These are phyloP conservation scores for Pulveroboletus sp. DNA, from an alignment of 768 basidiomycete genomes.

Conservation along the genomic window DNA sequence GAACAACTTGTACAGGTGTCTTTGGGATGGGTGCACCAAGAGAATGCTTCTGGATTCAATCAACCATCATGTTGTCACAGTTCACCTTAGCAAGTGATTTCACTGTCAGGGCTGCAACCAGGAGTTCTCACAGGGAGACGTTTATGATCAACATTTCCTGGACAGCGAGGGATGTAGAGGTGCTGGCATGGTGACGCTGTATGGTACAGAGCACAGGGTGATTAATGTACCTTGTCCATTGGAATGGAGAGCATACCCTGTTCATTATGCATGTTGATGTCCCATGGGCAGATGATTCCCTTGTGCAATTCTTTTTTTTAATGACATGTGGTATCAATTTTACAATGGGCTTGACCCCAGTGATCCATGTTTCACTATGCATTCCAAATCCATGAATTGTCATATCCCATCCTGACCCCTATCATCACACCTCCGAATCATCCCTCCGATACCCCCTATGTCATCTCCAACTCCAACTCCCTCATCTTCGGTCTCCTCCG, in stretches of 20 bases:
- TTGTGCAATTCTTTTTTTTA: too few species aligned
- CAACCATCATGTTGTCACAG: constrained; percentile 1
- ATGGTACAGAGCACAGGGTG: background rate
- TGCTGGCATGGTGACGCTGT: background rate
- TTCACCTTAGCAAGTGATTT: constrained; percentile 1
- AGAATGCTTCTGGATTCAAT: background rate
- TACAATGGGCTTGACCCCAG: too few species aligned
- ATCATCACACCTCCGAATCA: too few species aligned
- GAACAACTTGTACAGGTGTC: background rate
- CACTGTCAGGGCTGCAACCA: background rate
- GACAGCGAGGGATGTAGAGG: background rate
- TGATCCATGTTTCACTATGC: too few species aligned
- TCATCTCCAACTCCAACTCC: too few species aligned
- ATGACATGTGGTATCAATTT: too few species aligned
- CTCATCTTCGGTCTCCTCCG: too few species aligned
- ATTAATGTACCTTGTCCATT: background rate
- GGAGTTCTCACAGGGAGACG: constrained; percentile 2
- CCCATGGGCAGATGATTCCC: too few species aligned
- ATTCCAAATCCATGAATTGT: too few species aligned
- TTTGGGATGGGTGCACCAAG: background rate
- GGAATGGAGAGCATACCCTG: too few species aligned
- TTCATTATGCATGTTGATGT: background rate
- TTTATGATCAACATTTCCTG: background rate
- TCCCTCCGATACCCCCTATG: too few species aligned
- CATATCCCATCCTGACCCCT: too few species aligned